Conservation (phyloP, 2,329 filamentous ascomycete species). For the Pseudogymnoascus sp. region DNA sequence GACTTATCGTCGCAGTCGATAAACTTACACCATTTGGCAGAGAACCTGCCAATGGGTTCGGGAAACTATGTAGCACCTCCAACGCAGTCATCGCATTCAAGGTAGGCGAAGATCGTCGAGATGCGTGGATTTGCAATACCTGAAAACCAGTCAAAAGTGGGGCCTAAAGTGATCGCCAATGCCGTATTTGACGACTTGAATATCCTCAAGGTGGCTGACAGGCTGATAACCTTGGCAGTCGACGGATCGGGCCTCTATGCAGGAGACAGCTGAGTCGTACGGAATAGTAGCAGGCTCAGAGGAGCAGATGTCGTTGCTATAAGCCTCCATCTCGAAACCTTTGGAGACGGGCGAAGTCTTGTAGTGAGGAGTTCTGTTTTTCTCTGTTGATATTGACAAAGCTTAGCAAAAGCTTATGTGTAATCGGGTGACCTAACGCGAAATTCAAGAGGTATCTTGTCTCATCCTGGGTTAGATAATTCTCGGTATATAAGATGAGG, state of each 20-base stretch:
- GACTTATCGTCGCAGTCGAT: constrained; percentile 40
- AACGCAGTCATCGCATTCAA: constrained; percentile 39
- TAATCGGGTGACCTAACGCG: constrained; percentile 35
- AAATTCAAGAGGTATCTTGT: constrained; percentile 42
- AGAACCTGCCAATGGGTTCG: constrained; percentile 29
- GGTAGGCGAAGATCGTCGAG: constrained; percentile 56
- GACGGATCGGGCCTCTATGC: constrained; percentile 50
- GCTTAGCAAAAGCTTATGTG: background rate
- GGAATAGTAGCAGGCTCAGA: constrained; percentile 43
- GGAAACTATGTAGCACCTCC: constrained; percentile 57
- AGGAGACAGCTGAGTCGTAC: constrained; percentile 43
- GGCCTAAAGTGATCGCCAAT: constrained; percentile 51
- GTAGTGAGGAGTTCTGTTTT: background rate
- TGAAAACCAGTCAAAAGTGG: constrained; percentile 50
- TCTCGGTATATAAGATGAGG: constrained; percentile 50
- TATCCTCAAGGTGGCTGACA: constrained; percentile 50
- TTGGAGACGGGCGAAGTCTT: constrained; percentile 46
- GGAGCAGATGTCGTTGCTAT: constrained; percentile 39
- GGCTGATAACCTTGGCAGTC: constrained; percentile 53
- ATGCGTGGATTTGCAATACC: background rate
- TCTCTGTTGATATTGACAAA: background rate
- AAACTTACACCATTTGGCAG: constrained; percentile 46
- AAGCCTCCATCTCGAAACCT: constrained; percentile 37
- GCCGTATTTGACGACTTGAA: constrained; percentile 55
- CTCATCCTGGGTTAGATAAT: constrained; percentile 43